phyloP scores from a whole-genome alignment of 2,329 filamentous ascomycete species.

The Fusarium oxysporum region DNA sequence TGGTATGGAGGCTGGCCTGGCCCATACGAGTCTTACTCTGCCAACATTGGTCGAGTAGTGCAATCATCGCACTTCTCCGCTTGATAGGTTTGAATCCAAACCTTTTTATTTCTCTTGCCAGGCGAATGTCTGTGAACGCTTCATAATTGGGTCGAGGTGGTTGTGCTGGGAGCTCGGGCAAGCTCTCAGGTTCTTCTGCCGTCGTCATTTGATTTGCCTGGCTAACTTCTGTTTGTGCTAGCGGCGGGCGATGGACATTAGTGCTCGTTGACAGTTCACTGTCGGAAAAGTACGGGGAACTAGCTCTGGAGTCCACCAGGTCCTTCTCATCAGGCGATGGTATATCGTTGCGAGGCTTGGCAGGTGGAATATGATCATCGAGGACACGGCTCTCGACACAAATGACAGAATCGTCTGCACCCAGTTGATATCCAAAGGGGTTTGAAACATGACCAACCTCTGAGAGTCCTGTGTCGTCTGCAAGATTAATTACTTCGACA shows the following conservation, averaged over 20 bases:
- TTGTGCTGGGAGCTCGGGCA: not conserved
- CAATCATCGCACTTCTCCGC: constrained; percentile 75
- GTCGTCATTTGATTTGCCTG: not conserved
- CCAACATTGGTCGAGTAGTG: constrained; percentile 78
- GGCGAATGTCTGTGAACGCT: constrained; percentile 70
- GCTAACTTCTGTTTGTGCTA: not conserved
- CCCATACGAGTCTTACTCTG: constrained; percentile 61
- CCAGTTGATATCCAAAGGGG: constrained; percentile 54
- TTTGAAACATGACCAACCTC: constrained; percentile 46
- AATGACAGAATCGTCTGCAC: constrained; percentile 3
- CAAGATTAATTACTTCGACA: constrained; percentile 70
- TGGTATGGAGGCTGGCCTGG: constrained; percentile 33
- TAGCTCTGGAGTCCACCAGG: constrained; percentile 1
- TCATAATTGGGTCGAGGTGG: constrained; percentile 66
- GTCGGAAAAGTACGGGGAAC: constrained; percentile 33
- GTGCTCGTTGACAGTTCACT: constrained; percentile 38
- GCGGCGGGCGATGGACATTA: not conserved
- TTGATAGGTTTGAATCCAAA: constrained; percentile 82
- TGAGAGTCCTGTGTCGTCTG: constrained; percentile 52
- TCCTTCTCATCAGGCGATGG: constrained; percentile 16
- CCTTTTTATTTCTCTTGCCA: constrained; percentile 69
- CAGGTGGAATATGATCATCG: constrained; percentile 33
- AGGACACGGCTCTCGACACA: not conserved
- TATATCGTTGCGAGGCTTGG: constrained; percentile 43
- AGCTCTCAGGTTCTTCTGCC: not conserved